Base-by-base conservation (phyloP, 2,329 filamentous ascomycete species). In the Penicillium palitans region DNA sequence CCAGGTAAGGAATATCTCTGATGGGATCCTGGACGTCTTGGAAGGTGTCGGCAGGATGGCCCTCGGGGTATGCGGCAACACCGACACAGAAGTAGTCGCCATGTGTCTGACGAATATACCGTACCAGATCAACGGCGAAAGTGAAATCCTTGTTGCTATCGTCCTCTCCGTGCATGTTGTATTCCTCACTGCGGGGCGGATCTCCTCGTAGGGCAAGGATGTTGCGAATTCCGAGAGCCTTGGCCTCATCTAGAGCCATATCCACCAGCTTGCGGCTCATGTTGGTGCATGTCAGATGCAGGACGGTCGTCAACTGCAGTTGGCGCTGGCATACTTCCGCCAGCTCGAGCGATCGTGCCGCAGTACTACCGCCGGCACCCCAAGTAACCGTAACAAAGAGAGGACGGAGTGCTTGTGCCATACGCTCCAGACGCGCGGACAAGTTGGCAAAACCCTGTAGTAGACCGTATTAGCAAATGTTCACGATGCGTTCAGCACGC, bases 381-480 rank as follows among this genome's bases (percentile, higher is more conserved):
- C 95, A 99, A 52, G 95, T 99, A 52, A 99, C 92, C 58, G 93
- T 98, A 61, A 99, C 91, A 72, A 99, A 99, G 46, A 98, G 84
- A 44, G 95, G 95, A 15, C 90, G 89, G 58, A 99, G 83, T 15
- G 91, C 93, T 64, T 91, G 87, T 50, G 95, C 88, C 95, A 99
- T 98, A 73, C 95, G 91, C 74, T 96, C 90, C 59, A 99, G 86
- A 72, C 95, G 92, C 64, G 90, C 90, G 73, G 93, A 90, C 55
- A 99, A 86, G 76, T 99, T 99, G 62, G 91, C 89, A 70, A 95
- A 96, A 65, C 95, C 95, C 83, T 85, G 68, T 52, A 65, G 33
- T 27, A 52, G 9, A 35, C 33, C 51, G 59, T 47, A 40, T 74
- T 67, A 77, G 68, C 60, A 53, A 57, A 60, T 44, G 37, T 49